Conservation (phyloP, 2,329 filamentous ascomycete genomes). For the Fusarium devonianum region DNA sequence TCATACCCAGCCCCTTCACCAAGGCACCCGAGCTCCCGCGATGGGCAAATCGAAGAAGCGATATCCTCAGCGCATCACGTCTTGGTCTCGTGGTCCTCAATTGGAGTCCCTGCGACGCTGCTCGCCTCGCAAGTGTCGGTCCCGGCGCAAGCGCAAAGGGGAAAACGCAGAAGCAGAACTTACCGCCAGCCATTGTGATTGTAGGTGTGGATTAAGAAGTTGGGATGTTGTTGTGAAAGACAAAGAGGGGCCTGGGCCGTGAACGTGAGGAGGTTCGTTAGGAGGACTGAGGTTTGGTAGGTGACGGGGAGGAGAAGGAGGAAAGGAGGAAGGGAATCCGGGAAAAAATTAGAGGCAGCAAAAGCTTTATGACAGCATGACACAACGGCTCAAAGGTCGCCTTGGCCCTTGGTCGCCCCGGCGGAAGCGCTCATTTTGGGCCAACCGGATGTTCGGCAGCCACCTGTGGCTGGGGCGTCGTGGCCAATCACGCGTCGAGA, state of each 20-base stretch:
- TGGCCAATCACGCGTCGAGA: constrained; percentile 48
- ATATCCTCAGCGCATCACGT: constrained; percentile 9
- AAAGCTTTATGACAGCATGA: constrained; percentile 54
- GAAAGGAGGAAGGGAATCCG: constrained; percentile 31
- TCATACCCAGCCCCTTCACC: constrained; percentile 5
- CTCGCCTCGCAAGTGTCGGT: neutral
- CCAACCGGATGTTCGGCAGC: constrained; percentile 20
- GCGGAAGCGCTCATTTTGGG: constrained; percentile 19
- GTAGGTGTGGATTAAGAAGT: constrained; percentile 32
- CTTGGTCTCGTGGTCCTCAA: constrained; percentile 22
- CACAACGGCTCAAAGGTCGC: constrained; percentile 24
- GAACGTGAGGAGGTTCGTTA: constrained; percentile 17
- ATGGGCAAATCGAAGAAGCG: constrained; percentile 9
- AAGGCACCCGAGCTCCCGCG: neutral
- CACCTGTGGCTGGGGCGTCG: constrained; percentile 29
- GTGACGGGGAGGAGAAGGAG: constrained; percentile 33
- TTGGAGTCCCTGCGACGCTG: constrained; percentile 25
- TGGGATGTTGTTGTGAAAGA: constrained; percentile 24
- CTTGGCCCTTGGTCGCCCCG: constrained; percentile 1
- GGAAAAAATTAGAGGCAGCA: constrained; percentile 41
- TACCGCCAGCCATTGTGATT: constrained; percentile 56
- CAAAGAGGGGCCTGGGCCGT: constrained; percentile 31
- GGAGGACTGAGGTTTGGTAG: constrained; percentile 21
- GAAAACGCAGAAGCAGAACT: constrained; percentile 42
- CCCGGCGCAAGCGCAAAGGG: constrained; percentile 20